Base-by-base conservation (phyloP, 768 basidiomycete species). In the Cystofilobasidium bisporidii region DNA sequence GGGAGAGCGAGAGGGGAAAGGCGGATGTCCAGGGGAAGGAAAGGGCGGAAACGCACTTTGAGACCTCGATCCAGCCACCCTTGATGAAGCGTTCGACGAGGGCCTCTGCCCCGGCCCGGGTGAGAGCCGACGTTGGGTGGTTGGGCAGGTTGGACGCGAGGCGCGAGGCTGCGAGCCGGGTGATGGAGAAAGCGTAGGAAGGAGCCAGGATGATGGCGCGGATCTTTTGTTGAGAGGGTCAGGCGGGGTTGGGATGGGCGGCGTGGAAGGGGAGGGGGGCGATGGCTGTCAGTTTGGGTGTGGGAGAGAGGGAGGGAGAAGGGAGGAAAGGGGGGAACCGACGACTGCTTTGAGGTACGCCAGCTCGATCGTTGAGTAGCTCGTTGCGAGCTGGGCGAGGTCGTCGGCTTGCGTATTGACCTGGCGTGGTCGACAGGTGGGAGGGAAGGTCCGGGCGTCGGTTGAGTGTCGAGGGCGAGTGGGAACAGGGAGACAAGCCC, bases 181-280 rank as follows among this genome's bases (percentile, higher is more conserved):
- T 86, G 15, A 90, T 81, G 22, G 86, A 90, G 75, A 81, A 94
- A 0, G 86, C 79, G 73, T 86, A 84, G 48, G 81, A 81, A 9
- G 88, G 84, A 10, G 90, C 88, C 22, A 86, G 80, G 83, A 92
- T 87, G 72, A 94, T 91, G 77, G 87, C 86, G 73, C 91, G 88
- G 47, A 93, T 82, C 91, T 93, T n/a, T n/a, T n/a, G n/a, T n/a
- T n/a, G n/a, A n/a, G n/a, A n/a, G n/a, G n/a, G n/a, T n/a, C n/a
- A n/a, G n/a, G n/a, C n/a, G n/a, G n/a, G n/a, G n/a, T n/a, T n/a
- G n/a, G n/a, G n/a, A n/a, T n/a, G n/a, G n/a, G n/a, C n/a, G n/a
- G n/a, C n/a, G n/a, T n/a, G 20, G 38, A 41, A 18, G 40, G n/a
- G n/a, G 28, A 0, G 26, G 4, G 40, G 11, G 41, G 9, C 11